A percentile compares a stretch with the other conserved stretches of the same genome.
These are phyloP conservation scores for Paraphoma chrysanthemicola DNA, from an alignment of 2,329 filamentous ascomycete genomes.

Conservation along the genomic window DNA sequence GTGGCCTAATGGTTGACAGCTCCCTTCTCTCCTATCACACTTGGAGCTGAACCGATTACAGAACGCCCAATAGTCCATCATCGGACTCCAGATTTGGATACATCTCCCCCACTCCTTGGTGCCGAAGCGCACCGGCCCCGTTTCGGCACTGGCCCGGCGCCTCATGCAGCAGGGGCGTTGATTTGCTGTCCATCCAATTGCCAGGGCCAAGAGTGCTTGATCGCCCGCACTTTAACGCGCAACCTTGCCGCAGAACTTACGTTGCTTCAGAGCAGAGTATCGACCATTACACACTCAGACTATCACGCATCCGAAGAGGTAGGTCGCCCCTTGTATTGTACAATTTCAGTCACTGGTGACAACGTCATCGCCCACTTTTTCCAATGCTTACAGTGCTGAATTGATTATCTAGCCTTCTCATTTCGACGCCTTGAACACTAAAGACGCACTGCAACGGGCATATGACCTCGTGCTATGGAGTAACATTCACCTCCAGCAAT, in stretches of 20 bases:
- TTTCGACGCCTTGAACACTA: constrained; percentile 13
- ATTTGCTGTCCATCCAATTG: constrained; percentile 34
- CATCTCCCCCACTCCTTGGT: constrained; percentile 22
- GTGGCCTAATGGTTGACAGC: constrained; percentile 1
- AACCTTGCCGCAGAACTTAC: constrained; percentile 30
- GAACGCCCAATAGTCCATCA: constrained; percentile 19
- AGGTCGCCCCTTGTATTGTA: constrained; percentile 13
- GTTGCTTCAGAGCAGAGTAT: constrained; percentile 24
- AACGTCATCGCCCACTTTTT: constrained; percentile 1
- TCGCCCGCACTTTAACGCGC: constrained; percentile 29
- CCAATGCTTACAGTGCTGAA: constrained; percentile 12
- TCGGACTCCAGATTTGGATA: constrained; percentile 21
- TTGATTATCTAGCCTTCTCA: constrained; percentile 19
- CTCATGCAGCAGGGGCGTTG: constrained; percentile 24
- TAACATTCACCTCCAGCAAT: constrained; percentile 24
- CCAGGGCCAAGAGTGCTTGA: constrained; percentile 30
- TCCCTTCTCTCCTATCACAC: constrained; percentile 12
- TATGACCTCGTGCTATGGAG: constrained; percentile 32
- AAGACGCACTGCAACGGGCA: constrained; percentile 30
- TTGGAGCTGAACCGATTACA: constrained; percentile 30
- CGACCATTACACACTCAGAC: constrained; percentile 25
- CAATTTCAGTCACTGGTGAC: not conserved
- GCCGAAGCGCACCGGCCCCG: constrained; percentile 17
- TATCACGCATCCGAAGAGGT: constrained; percentile 26
- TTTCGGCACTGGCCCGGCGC: constrained; percentile 26